A percentile compares a stretch with the other conserved stretches of the same genome.
phyloP scores from a whole-genome alignment of 2,329 filamentous ascomycete species.

The Trichoderma polysporum region DNA sequence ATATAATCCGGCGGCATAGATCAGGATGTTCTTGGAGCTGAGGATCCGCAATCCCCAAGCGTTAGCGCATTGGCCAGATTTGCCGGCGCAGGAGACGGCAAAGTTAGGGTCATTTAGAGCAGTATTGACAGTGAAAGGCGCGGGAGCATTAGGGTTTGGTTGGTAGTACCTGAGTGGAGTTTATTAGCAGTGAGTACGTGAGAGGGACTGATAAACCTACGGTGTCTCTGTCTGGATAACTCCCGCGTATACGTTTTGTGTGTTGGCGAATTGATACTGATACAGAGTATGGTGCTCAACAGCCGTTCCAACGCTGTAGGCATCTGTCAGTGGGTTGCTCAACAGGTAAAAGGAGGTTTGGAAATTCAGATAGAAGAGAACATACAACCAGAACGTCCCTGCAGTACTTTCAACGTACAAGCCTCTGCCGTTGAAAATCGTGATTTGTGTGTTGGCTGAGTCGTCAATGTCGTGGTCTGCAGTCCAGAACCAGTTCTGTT shows the following conservation, averaged over 20 bases:
- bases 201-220: background rate
- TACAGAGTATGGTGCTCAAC: slow-evolving; percentile 51
- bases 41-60: slow-evolving; percentile 10
- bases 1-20: slow-evolving; percentile 9
- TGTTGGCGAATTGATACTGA: slow-evolving; percentile 48
- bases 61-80: background rate
- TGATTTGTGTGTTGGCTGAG: slow-evolving; percentile 28
- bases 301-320: slow-evolving; percentile 27
- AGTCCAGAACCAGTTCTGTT: slow-evolving; percentile 5
- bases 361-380: background rate
- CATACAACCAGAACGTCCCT: slow-evolving; percentile 14
- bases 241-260: slow-evolving; percentile 54
- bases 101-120: slow-evolving; percentile 1
- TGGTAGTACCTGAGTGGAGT: slow-evolving; percentile 41
- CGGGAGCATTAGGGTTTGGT: slow-evolving; percentile 26
- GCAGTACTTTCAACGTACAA: slow-evolving; percentile 32
- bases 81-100: background rate
- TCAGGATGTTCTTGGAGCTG: background rate
- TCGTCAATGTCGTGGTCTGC: slow-evolving; percentile 14
- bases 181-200: background rate
- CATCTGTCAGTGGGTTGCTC: background rate
- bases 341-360: background rate
- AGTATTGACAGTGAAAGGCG: slow-evolving; percentile 24
- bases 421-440: slow-evolving; percentile 38
- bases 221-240: slow-evolving; percentile 62